Conservation (phyloP, 495 filamentous ascomycete species). For the Cercophora scortea region DNA sequence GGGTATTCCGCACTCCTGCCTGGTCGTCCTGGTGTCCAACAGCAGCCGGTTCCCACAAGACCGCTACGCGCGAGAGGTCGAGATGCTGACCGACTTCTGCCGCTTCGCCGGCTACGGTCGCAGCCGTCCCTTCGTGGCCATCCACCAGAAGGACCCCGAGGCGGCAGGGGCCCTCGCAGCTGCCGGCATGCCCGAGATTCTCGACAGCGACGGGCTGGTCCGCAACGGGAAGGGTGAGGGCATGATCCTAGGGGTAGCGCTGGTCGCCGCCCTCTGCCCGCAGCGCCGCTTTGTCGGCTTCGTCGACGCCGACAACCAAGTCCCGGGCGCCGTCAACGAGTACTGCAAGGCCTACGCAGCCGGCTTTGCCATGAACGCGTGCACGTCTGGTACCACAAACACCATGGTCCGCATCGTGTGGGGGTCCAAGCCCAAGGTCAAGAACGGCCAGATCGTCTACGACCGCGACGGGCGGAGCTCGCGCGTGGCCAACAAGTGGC, state of each 20-base stretch:
- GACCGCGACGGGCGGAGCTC: constrained; percentile 19
- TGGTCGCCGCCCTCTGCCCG: constrained; percentile 11
- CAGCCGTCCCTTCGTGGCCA: constrained; percentile 6
- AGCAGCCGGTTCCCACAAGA: constrained; percentile 7
- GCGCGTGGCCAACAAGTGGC: constrained; percentile 20
- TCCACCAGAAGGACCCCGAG: constrained; percentile 21
- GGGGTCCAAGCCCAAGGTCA: constrained; percentile 22
- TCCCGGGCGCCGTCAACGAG: constrained; percentile 14
- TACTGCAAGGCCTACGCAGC: constrained; percentile 22
- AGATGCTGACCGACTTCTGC: constrained; percentile 8
- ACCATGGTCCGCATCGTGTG: constrained; percentile 23
- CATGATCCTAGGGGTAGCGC: constrained; percentile 22
- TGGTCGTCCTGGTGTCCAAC: constrained; percentile 22
- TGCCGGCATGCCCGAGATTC: constrained; percentile 10
- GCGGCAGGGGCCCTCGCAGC: constrained; percentile 11
- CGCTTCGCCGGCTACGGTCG: neutral
- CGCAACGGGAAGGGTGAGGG: constrained; percentile 26
- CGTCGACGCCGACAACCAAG: constrained; percentile 22
- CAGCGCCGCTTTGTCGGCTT: constrained; percentile 19
- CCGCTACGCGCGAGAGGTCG: constrained; percentile 7
- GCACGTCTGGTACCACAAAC: constrained; percentile 4
- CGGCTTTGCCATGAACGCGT: constrained; percentile 14
- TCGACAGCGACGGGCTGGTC: constrained; percentile 6
- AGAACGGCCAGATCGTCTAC: constrained; percentile 6
- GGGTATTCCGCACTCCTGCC: constrained; percentile 15